Percentiles rank a stretch among this genome's conserved stretches.
phyloP scores from a whole-genome alignment of 2,329 filamentous ascomycete genomes.

The Cercospora nicotianae region DNA sequence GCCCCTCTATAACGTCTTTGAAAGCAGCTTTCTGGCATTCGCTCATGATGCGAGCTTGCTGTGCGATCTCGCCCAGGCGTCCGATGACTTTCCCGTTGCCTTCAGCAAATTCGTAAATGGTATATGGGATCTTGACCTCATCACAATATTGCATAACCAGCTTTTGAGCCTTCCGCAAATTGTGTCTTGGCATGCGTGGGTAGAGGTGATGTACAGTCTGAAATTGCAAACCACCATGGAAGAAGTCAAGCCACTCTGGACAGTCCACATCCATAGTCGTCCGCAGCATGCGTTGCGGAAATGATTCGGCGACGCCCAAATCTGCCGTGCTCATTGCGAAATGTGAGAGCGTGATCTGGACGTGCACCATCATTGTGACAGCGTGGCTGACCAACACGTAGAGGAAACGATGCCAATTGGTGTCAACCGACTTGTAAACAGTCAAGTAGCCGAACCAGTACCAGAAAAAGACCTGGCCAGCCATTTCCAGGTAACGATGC shows the following conservation, averaged over 20 bases:
- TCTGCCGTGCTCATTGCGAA: constrained; percentile 71
- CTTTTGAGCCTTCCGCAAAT: constrained; percentile 61
- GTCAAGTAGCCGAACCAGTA: constrained; percentile 67
- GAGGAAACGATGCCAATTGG: constrained; percentile 56
- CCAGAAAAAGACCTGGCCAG: constrained; percentile 65
- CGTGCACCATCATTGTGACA: constrained; percentile 66
- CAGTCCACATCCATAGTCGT: constrained; percentile 76
- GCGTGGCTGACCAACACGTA: constrained; percentile 67
- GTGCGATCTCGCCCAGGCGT: constrained; percentile 58
- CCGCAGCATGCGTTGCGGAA: constrained; percentile 67
- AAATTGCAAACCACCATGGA: constrained; percentile 72
- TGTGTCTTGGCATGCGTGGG: constrained; percentile 67
- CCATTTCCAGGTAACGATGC: constrained; percentile 66
- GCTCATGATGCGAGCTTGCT: constrained; percentile 61
- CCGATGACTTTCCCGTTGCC: constrained; percentile 61
- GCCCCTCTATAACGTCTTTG: constrained; percentile 33
- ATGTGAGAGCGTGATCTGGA: constrained; percentile 71
- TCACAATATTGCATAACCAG: constrained; percentile 64
- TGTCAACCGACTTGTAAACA: constrained; percentile 61
- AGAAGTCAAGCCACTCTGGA: constrained; percentile 69
- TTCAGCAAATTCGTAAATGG: constrained; percentile 61
- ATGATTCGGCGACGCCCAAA: constrained; percentile 64
- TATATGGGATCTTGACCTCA: constrained; percentile 64
- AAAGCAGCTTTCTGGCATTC: constrained; percentile 52
- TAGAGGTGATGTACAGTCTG: constrained; percentile 71